phyloP scores from a whole-genome alignment of 2,329 filamentous ascomycete species.

The Pseudogymnoascus sp. region DNA sequence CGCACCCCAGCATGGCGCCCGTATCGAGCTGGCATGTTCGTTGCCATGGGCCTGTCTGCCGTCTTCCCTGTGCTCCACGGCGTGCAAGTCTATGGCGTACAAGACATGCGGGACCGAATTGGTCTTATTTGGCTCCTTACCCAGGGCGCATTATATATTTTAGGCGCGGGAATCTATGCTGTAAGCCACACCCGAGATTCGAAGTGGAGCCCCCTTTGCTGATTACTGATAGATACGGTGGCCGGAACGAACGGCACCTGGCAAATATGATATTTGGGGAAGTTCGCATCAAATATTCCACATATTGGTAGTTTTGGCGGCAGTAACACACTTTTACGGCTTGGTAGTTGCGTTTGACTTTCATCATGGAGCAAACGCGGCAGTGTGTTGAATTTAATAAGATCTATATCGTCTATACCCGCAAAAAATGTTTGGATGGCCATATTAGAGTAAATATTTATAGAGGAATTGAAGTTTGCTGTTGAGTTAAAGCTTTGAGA shows the following conservation, averaged over 20 bases:
- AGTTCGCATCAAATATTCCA: conserved; percentile 97
- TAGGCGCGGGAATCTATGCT: conserved; percentile 80
- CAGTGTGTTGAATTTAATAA: background rate
- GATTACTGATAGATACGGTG: conserved; percentile 51
- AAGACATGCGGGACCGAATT: conserved; percentile 60
- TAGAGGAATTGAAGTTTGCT: background rate
- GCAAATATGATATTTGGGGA: conserved; percentile 81
- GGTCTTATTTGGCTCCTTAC: conserved; percentile 71
- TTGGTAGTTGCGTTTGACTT: conserved; percentile 80
- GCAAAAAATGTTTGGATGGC: background rate
- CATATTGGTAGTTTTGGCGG: conserved; percentile 75
- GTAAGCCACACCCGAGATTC: conserved; percentile 36
- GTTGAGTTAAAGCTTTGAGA: background rate
- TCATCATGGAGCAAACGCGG: conserved; percentile 48
- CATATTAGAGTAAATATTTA: background rate
- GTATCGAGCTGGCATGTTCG: conserved; percentile 82
- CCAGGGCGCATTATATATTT: conserved; percentile 76
- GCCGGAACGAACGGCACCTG: conserved; percentile 72
- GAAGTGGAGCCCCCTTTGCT: conserved; percentile 8
- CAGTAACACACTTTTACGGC: conserved; percentile 70
- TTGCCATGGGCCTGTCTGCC: conserved; percentile 75
- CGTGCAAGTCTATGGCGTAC: conserved; percentile 55
- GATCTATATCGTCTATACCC: background rate
- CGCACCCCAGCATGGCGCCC: conserved; percentile 75
- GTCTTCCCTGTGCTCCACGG: conserved; percentile 78